Base-by-base conservation (phyloP, 2,329 filamentous ascomycete genomes). In the Zymoseptoria passerinii region DNA sequence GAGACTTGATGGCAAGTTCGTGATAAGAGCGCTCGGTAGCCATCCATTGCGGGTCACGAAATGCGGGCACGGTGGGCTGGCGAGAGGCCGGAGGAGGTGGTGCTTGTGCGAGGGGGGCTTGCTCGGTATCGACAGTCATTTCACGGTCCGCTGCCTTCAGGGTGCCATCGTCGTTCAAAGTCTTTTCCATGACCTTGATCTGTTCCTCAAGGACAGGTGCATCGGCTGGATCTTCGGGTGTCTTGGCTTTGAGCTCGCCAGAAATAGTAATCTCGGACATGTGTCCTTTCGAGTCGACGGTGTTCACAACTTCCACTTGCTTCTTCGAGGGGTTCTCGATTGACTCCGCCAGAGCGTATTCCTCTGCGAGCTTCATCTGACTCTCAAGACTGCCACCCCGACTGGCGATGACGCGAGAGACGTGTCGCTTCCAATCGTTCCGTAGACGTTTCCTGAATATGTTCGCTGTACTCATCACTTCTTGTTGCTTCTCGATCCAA, bases 401-500 rank as follows among this genome's bases (percentile, higher is more conserved):
- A 59, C 87, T 88, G 0, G 91, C 80, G 64, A 97, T 95, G 66
- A 85, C 81, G 53, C 89, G 78, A 1, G 90, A 86, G 4, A 89
- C 90, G 73, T 95, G 89, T 48, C 91, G 81, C 70, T 83, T 86
- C 92, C 92, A 97, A 66, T 95, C 90, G 20, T 80, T 83, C 40
- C 92, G 80, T 61, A 97, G 70, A n/a, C 90, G 78, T 2, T 78
- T 75, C 1, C 94, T 82, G 70, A 99, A 96, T 1, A 80, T 79
- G 10, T 79, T 81, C 0, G 86, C 81, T 0, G 88, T 82, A 60
- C 83, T 84, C 9, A 85, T 81, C 5, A 97, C 77, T 28, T 52
- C 50, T 28, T 52, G 50, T n/a, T 52, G 94, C 75, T 96, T 97
- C 74, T 99, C 94, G 60, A 99, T 97, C 94, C 94, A 99, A 0